phyloP scores from a whole-genome alignment of 2,329 filamentous ascomycete genomes.

The Diaporthe sp. region DNA sequence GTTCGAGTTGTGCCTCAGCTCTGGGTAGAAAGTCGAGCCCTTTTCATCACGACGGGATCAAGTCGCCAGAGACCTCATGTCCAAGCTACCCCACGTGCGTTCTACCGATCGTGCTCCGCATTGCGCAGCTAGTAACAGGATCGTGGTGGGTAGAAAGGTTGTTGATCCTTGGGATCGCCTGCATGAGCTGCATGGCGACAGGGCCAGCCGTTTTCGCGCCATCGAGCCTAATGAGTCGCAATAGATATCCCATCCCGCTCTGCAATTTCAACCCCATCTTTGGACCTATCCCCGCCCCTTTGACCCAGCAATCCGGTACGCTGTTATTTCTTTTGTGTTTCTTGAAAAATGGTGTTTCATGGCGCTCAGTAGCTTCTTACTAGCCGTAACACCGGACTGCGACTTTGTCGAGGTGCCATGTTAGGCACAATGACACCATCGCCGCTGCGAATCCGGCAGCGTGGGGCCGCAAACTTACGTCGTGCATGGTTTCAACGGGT shows the following conservation, averaged over 20 bases:
- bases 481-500: background rate
- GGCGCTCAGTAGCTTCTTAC: background rate
- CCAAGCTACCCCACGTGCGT: background rate
- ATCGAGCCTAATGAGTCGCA: constrained; percentile 33
- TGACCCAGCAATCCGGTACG: background rate
- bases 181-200: constrained; percentile 16
- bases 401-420: background rate
- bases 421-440: constrained; percentile 7
- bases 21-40: background rate
- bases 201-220: constrained; percentile 19
- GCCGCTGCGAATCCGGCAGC: constrained; percentile 1
- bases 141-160: background rate
- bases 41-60: constrained; percentile 11
- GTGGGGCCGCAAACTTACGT: constrained; percentile 21
- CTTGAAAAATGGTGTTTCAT: background rate
- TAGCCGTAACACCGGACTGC: background rate
- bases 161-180: constrained; percentile 12
- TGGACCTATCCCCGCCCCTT: background rate
- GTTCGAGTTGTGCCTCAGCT: background rate
- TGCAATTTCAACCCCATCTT: background rate
- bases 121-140: background rate
- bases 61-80: background rate
- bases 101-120: background rate
- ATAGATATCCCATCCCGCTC: background rate
- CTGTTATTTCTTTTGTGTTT: background rate